These are phyloP conservation scores for Francoa sonchifolia DNA, from an alignment of 441 rosid genomes.

Conservation along the genomic window DNA sequence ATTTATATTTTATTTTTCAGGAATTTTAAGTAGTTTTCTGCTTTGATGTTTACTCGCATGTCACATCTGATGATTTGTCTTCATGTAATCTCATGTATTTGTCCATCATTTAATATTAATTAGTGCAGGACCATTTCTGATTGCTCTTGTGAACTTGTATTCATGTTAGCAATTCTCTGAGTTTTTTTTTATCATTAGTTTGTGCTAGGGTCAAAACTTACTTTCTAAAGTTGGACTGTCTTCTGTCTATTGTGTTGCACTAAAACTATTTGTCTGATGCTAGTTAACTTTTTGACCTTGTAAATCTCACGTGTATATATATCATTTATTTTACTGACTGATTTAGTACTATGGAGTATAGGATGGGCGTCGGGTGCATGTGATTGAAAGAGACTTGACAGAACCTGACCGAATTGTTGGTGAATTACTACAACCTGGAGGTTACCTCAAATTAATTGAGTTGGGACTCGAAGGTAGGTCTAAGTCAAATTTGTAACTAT, in stretches of 20 bases:
- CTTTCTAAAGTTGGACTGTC: background rate
- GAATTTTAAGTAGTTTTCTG: too few species aligned
- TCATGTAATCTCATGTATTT: too few species aligned
- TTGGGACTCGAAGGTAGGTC: conserved; percentile 63
- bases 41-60: too few species aligned
- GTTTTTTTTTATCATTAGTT: too few species aligned
- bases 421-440: conserved; percentile 82
- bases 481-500: background rate
- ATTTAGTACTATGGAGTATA: conserved; percentile 16
- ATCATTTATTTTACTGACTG: conserved; percentile 1
- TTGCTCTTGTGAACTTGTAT: too few species aligned
- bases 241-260: background rate
- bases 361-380: conserved; percentile 69
- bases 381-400: conserved; percentile 66
- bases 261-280: background rate
- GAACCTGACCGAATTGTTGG: conserved; percentile 89
- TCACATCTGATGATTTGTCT: too few species aligned
- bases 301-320: background rate
- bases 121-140: too few species aligned
- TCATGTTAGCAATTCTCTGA: too few species aligned
- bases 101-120: too few species aligned
- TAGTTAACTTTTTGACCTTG: background rate
- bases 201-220: too few species aligned
- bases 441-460: conserved; percentile 68
- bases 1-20: too few species aligned